Evolutionary conservation across 2,329 filamentous ascomycete genomes (phyloP).

Genomic region (Trichoderma sp.): DNA sequence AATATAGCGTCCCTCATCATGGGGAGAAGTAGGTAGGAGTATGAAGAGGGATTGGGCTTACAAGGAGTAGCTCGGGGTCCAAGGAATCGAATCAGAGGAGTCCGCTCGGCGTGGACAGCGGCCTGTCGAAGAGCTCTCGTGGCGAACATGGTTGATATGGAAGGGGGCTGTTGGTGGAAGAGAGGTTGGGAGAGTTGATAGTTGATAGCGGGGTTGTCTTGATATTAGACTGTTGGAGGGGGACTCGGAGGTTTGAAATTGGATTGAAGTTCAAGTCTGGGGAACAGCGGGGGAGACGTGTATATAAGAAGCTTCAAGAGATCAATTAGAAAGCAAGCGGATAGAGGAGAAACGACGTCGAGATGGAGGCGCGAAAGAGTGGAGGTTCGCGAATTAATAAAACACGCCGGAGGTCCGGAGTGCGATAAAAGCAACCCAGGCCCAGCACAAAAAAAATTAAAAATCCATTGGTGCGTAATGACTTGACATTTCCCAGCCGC

Average conservation of each 20-base stretch:
- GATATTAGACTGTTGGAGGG: not conserved
- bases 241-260: not conserved
- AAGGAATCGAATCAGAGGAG: slow-evolving; percentile 63
- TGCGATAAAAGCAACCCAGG: not conserved
- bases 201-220: not conserved
- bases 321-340: not conserved
- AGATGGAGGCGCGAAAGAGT: not conserved
- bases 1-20: not conserved
- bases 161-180: slow-evolving; percentile 2
- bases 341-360: not conserved
- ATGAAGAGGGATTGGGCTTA: slow-evolving; percentile 31
- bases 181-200: not conserved
- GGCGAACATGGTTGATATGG: slow-evolving; percentile 49
- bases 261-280: not conserved
- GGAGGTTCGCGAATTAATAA: slow-evolving; percentile 18
- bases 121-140: slow-evolving; percentile 60
- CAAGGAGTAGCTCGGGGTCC: slow-evolving; percentile 61
- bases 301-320: not conserved
- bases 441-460: not conserved
- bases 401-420: slow-evolving; percentile 15
- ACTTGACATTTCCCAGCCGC: not conserved
- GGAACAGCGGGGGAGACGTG: not conserved
- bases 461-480: slow-evolving; percentile 3
- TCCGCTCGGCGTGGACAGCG: slow-evolving; percentile 60
- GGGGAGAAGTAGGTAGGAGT: not conserved